Base-by-base conservation (phyloP, 2,329 filamentous ascomycete species). In the Knufia petricola region DNA sequence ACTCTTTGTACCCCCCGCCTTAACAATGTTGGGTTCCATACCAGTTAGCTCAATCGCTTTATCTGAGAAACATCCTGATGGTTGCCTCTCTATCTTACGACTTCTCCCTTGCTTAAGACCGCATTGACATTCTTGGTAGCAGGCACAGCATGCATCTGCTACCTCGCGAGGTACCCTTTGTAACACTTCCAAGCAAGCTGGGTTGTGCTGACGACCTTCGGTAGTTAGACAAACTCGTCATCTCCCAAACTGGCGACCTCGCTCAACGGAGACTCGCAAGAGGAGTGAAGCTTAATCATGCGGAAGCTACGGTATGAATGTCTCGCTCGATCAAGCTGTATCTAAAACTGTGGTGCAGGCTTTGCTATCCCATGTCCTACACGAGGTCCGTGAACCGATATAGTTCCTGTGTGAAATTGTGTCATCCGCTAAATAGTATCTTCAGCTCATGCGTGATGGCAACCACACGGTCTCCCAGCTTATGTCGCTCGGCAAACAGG, bases 211-310 rank as follows among this genome's bases (percentile, higher is more conserved):
- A n/a, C n/a, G n/a, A n/a, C n/a, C n/a, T n/a, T n/a, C n/a, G n/a
- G n/a, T 48, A 96, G 90, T 77, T 96, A 62, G 90, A 96, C 75
- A 96, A 96, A 80, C 86, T 96, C 68, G 78, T 84, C 65, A 90
- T 94, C 64, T 86, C 88, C 48, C 87, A 95, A 68, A 73, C 94
- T 53, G 90, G 90, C 59, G 76, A 84, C 57, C 77, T 95, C 42
- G 90, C 90, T 48, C 90, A 96, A 72, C 78, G 84, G 55, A 80
- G 90, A 52, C 80, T 96, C 57, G 90, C 90, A 26, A 76, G 90
- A 60, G 90, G 90, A 44, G 81, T 95, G 47, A 84, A 82, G 63
- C 72, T 96, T 59, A 96, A 96, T 63, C 87, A 95, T 70, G 76
- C 84, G 26, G 90, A 96, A 72, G 87, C 90, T 53, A 82, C 80